Base-by-base conservation (phyloP, 805 yeast genomes). In the Cyberlindnera americana region DNA sequence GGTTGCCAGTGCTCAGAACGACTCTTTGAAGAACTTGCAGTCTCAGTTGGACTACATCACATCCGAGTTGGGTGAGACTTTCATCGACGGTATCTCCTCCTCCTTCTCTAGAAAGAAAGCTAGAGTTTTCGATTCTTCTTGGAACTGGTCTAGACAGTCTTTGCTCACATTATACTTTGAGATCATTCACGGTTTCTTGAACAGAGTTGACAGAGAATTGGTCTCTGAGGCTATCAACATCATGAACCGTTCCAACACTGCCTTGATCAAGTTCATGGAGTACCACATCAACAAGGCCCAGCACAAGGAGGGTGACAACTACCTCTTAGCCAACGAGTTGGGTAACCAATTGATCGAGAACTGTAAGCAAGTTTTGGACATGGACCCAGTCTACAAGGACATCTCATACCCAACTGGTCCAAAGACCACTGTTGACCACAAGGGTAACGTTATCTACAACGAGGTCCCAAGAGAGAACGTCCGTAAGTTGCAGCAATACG, bases 81-180 rank as follows among this genome's bases (percentile, higher is more conserved):
- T 90, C 64, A 90, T 96, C 35, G 76, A 81, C 43, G 98, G 99
- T 61, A 83, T 93, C 56, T 72, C 81, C 51, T 96, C 98, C 29
- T 79, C 83, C 5, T 93, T 93, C 70, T 85, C 96, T 23, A 75
- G 91, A 47, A 76, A 85, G 68, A 93, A 93, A 72, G 95, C 97
- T 21, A 85, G 99, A 72, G 81, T 83, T 39, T 93, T 91, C 65
- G 98, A 93, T 67, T 89, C 97, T 17, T 89, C 90, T 67, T 93
- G 99, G 99, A 95, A 95, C 67, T 93, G 99, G 99, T 97, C 98
- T 34, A 86, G 97, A 67, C 99, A 93, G 72, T 96, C 93, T 63
- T 85, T 93, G 46, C 71, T 93, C 54, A 78, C 89, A 35, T 83
- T 93, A 87, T 93, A 86, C 70, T 93, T 78, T 62, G 97, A 93